These are phyloP conservation scores for Acanthamoeba royreba DNA, from an alignment of 208 protist genomes.

Conservation along the genomic window DNA sequence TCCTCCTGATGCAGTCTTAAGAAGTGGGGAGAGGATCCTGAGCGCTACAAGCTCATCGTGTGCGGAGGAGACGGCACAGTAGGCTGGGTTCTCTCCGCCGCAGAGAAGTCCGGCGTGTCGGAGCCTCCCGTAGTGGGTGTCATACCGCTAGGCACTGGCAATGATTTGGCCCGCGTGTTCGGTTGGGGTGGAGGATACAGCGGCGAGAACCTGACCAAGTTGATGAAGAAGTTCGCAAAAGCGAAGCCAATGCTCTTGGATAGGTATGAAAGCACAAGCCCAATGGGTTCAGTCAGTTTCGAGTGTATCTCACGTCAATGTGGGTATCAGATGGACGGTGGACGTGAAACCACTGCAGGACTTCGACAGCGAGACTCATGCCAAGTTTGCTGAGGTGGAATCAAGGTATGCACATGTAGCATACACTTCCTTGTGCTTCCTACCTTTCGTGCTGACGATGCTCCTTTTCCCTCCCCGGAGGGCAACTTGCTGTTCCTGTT, in stretches of 20 bases:
- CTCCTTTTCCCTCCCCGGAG: not conserved
- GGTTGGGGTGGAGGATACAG: constrained; percentile 29
- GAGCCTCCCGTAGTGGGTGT: not conserved
- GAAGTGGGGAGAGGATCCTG: not conserved
- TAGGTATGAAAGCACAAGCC: not conserved
- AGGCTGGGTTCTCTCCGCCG: not conserved
- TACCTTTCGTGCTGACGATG: not conserved
- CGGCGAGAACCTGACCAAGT: not conserved
- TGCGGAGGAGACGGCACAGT: constrained; percentile 17
- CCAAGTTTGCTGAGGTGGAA: not conserved
- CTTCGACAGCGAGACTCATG: not conserved
- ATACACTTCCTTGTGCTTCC: not conserved
- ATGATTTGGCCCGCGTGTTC: constrained; percentile 22
- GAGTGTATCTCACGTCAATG: not conserved
- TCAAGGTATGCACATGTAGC: not conserved
- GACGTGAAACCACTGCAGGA: not conserved
- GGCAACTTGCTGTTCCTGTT: not conserved
- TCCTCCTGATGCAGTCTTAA: not conserved
- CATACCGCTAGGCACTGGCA: constrained; percentile 32
- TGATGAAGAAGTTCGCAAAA: not conserved
- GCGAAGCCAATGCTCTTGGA: not conserved
- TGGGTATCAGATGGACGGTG: not conserved
- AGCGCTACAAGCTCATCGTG: not conserved
- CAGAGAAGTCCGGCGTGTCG: not conserved
- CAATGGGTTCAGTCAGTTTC: not conserved